Base-by-base conservation (phyloP, 192 early-diverging fungal genomes). In the Backusella liffmaniae region DNA sequence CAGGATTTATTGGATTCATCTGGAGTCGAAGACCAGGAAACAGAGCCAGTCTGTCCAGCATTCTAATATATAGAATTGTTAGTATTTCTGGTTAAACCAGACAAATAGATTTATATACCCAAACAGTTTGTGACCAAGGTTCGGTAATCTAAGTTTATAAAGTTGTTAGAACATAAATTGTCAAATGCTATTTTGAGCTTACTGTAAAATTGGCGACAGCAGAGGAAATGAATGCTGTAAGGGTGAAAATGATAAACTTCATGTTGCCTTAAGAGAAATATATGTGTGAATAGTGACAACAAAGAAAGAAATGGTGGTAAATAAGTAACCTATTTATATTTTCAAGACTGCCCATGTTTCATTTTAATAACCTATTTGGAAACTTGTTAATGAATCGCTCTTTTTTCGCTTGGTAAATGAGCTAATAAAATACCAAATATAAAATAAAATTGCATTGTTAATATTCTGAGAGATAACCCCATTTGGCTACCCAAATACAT, bases 11-110 rank as follows among this genome's bases (percentile, higher is more conserved):
- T 21, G 30, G 41, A 15, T 44, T 73, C 75, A 34, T 62, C 72
- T 21, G 41, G 6, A 6, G 66, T 65, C 5, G 67, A 16, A 34
- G 37, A 74, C 79, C 79, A 81, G 18, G 75, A 66, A 53, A 81
- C 76, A 15, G 35, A 44, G 15, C 72, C 79, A 9, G 51, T 36
- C 18, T 56, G 53, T 70, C 76, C 73, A 46, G 75, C 36, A 36
- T 18, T 74, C 79, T 79, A 68, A 67, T 59, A 9, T 30, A 13
- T 16, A 16, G 5, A 16, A 18, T 15, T 44, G 15, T 44, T 13
- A 16, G 15, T 15, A 10, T 34, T 13, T 23, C 49, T 12, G 26
- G 8, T 29, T 29, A 26, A 10, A n/a, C 15, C 5, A 7, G 18
- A 10, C 10, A 12, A 30, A 7, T 9, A 29, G 21, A 29, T 0